These are phyloP conservation scores for Suillus decipiens DNA, from an alignment of 768 basidiomycete genomes.

Conservation along the genomic window DNA sequence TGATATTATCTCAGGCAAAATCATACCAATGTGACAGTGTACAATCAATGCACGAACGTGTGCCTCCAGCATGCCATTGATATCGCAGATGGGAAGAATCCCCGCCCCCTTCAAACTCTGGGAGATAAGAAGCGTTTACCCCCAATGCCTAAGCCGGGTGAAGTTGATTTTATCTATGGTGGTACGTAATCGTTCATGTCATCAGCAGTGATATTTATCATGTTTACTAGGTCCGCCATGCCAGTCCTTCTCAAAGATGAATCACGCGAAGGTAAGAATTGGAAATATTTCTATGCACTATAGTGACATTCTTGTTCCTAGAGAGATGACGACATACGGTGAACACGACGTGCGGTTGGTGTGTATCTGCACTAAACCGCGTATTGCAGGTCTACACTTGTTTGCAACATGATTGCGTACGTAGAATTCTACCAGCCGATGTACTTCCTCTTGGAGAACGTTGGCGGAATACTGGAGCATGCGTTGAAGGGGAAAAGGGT, in stretches of 20 bases:
- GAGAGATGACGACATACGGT: conserved; percentile 66
- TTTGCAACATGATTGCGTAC: conserved; percentile 70
- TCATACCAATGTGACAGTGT: conserved; percentile 60
- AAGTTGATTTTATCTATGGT: conserved; percentile 74
- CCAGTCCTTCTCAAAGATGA: conserved; percentile 69
- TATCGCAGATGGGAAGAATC: conserved; percentile 41
- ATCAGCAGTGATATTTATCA: background rate
- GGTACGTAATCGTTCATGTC: conserved; percentile 41
- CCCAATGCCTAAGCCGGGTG: conserved; percentile 56
- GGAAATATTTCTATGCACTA: background rate
- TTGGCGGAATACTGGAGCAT: conserved; percentile 58
- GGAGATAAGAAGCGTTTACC: conserved; percentile 40
- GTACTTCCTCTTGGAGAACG: conserved; percentile 76
- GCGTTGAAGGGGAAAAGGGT: conserved; percentile 46
- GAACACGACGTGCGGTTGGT: conserved; percentile 4
- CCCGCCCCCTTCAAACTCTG: conserved; percentile 42
- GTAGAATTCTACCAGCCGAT: conserved; percentile 64
- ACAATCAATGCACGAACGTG: conserved; percentile 62
- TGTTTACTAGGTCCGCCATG: conserved; percentile 65
- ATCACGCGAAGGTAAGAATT: conserved; percentile 55
- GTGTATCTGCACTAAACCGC: background rate
- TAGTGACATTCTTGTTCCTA: conserved; percentile 22
- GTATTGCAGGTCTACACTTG: conserved; percentile 53
- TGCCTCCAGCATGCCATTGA: conserved; percentile 62
- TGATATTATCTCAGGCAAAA: conserved; percentile 47